A percentile compares a stretch with the other conserved stretches of the same genome.
phyloP scores from a whole-genome alignment of 306 rosid genomes.

The Vachellia pachyceras region DNA sequence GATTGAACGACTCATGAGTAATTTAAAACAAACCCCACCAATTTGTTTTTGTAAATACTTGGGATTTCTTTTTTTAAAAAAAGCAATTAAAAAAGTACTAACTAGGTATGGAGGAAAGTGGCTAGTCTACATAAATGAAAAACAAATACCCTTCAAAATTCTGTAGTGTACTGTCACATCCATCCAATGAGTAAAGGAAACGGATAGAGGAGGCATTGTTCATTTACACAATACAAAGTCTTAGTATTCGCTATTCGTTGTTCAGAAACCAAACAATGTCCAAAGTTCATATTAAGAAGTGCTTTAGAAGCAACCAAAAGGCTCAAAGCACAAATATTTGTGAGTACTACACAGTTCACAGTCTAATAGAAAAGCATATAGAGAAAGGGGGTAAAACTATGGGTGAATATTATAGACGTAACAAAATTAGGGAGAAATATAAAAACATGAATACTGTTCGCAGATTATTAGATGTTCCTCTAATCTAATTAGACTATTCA shows the following conservation, averaged over 20 bases:
- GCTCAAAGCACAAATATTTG: too few species aligned
- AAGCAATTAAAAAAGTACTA: too few species aligned
- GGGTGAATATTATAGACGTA: not conserved
- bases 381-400: not conserved
- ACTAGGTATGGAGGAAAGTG: too few species aligned
- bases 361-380: not conserved
- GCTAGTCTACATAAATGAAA: not conserved
- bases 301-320: not conserved
- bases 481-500: constrained; percentile 49
- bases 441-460: constrained; percentile 18
- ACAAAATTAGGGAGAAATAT: constrained; percentile 13
- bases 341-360: not conserved
- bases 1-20: too few species aligned
- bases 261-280: too few species aligned
- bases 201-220: not conserved
- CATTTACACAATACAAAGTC: not conserved
- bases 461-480: constrained; percentile 51
- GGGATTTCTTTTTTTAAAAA: too few species aligned
- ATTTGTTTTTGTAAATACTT: too few species aligned
- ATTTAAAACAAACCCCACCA: too few species aligned
- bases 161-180: too few species aligned
- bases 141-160: not conserved
- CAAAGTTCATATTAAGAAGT: not conserved
- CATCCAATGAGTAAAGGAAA: not conserved
- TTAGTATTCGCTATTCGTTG: too few species aligned